phyloP scores from a whole-genome alignment of 2,329 filamentous ascomycete genomes.

The Chaetomium globosum region DNA sequence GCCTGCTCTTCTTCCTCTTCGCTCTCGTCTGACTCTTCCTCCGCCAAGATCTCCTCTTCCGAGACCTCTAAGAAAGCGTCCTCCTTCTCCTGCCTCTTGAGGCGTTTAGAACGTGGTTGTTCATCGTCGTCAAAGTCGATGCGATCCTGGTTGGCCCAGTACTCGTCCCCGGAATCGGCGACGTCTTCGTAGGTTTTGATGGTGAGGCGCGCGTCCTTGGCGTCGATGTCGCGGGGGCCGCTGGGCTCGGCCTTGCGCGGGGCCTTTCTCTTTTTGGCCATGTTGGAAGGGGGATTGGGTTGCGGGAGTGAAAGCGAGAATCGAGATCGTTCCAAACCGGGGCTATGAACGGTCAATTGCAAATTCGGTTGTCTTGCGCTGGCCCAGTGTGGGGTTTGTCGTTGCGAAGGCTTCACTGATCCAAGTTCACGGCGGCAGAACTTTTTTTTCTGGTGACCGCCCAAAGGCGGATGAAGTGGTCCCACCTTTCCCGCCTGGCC shows the following conservation, averaged over 20 bases:
- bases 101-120: conserved; percentile 77
- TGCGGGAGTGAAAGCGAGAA: not conserved
- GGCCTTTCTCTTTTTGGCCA: conserved; percentile 74
- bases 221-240: conserved; percentile 59
- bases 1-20: conserved; percentile 42
- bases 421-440: conserved; percentile 25
- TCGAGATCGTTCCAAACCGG: not conserved
- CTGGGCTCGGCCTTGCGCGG: conserved; percentile 52
- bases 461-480: not conserved
- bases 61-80: conserved; percentile 61
- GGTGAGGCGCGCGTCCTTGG: conserved; percentile 63
- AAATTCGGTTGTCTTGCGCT: not conserved
- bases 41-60: conserved; percentile 59
- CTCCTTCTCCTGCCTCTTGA: conserved; percentile 70
- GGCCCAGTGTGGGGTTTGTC: conserved; percentile 15
- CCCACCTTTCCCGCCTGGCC: conserved; percentile 22
- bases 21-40: conserved; percentile 37
- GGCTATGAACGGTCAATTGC: not conserved
- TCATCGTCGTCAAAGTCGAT: conserved; percentile 70
- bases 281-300: conserved; percentile 38
- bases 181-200: conserved; percentile 76
- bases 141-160: conserved; percentile 83
- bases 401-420: conserved; percentile 13
- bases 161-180: conserved; percentile 91
- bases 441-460: conserved; percentile 30